These are phyloP conservation scores for Pichia sp. DNA, from an alignment of 1,139 yeast genomes.

Conservation along the genomic window DNA sequence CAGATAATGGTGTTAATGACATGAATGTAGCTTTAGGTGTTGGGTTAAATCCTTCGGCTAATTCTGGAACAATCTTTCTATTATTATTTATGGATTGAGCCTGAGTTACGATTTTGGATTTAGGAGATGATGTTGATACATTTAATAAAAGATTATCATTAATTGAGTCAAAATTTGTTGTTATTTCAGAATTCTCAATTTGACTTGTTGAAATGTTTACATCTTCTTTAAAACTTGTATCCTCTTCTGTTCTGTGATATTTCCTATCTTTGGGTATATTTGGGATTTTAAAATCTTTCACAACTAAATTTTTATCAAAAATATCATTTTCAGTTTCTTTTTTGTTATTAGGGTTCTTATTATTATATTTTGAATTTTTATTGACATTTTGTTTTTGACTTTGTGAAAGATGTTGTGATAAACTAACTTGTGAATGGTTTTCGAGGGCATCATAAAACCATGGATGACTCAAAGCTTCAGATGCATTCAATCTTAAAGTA, in stretches of 20 bases:
- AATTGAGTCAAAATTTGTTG: background rate
- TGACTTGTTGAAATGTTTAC: background rate
- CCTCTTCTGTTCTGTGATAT: background rate
- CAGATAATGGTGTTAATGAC: slow-evolving; percentile 6
- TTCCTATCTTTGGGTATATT: slow-evolving; percentile 8
- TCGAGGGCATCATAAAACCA: slow-evolving; percentile 48
- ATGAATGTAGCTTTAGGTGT: slow-evolving; percentile 15
- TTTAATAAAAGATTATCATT: too few species aligned
- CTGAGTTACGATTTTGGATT: too few species aligned
- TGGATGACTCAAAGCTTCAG: slow-evolving; percentile 62
- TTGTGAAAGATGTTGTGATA: slow-evolving; percentile 51
- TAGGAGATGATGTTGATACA: background rate
- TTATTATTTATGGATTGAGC: too few species aligned
- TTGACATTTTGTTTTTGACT: slow-evolving; percentile 4
- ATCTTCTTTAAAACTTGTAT: background rate
- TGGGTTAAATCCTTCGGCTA: background rate
- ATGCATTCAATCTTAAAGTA: slow-evolving; percentile 59
- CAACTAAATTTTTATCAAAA: too few species aligned
- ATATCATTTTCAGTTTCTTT: too few species aligned
- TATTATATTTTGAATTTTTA: background rate
- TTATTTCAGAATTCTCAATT: background rate
- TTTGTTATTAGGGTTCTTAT: background rate
- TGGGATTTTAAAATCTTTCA: slow-evolving; percentile 14
- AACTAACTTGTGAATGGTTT: slow-evolving; percentile 42
- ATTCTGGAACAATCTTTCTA: too few species aligned